Evolutionary conservation across 208 protist species (phyloP), one percentile per base, ranked within the genome.

Genomic region (Trypanosomatidae sp.): DNA sequence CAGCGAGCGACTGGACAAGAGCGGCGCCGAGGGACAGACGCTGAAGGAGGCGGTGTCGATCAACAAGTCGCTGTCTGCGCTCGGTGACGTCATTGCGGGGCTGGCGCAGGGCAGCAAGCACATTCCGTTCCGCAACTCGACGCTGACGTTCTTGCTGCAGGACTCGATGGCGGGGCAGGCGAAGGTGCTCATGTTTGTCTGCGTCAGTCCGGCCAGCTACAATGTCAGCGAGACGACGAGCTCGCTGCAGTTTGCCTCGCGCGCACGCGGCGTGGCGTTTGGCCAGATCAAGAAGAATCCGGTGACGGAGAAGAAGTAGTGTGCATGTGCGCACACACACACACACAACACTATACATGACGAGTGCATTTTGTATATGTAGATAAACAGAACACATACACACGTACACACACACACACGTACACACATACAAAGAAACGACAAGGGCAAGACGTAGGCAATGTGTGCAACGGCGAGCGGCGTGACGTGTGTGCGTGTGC

Each of bases 171-270:
- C 80, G n/a, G 92, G 92, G 1, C 88, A 95, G 55, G 85, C 92
- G 3, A 96, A 96, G 60, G 91, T 96, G 41, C 74, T 97, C 27
- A 94, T 97, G 88, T 97, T 96, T 53, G 87, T 87, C 19, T 96
- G 92, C 51, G 84, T 96, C 24, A 93, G 81, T 27, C 93, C 93
- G 10, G 85, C 91, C 4, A 88, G 82, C 58, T 94, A 95, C 77
- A 96, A 96, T 62, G 53, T 59, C 27, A 87, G 70, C 50, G 91
- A 96, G 61, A 84, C 83, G 3, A 44, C 56, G 33, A 91, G 81
- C 52, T 93, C 91, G 3, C 69, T 95, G 21, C 62, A 83, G 46
- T 96, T 95, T 48, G 91, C 91, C 6, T 78, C 78, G 2, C 85
- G 88, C 40, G 91, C 82, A 24, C 87, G 87, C 39, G 82, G 82